Evolutionary conservation across 2,329 filamentous ascomycete species (phyloP).

Genomic region (Alternaria triticimaculans): DNA sequence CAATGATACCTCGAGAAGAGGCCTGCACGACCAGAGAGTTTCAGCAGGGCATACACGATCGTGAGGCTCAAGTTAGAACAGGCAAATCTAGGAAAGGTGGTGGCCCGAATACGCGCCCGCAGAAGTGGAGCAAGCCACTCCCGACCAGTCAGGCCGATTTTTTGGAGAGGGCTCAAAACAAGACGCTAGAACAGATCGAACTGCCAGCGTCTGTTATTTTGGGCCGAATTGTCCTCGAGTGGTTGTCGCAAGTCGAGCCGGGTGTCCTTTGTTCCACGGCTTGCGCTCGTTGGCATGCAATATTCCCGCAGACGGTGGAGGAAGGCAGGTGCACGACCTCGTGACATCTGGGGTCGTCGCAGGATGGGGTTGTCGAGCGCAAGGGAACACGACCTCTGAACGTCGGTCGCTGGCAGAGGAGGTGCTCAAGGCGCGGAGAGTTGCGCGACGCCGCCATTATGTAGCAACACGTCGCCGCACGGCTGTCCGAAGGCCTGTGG

Average conservation of each 20-base stretch:
- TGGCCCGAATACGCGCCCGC: constrained; percentile 49
- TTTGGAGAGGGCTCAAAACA: constrained; percentile 45
- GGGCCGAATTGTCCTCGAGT: constrained; percentile 36
- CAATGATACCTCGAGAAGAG: constrained; percentile 48
- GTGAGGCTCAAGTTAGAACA: constrained; percentile 52
- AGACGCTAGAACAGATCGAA: constrained; percentile 36
- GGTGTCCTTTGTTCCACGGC: constrained; percentile 45
- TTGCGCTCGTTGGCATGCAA: constrained; percentile 44
- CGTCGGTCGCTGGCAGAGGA: constrained; percentile 44
- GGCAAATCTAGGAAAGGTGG: constrained; percentile 42
- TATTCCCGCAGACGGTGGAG: constrained; percentile 28
- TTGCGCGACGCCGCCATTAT: constrained; percentile 40
- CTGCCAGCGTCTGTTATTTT: constrained; percentile 38
- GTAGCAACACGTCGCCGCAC: constrained; percentile 35
- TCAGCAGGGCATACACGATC: constrained; percentile 50
- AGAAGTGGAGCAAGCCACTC: constrained; percentile 39
- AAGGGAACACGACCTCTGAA: constrained; percentile 49
- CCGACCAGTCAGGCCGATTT: constrained; percentile 48
- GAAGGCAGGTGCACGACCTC: constrained; percentile 29
- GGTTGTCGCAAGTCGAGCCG: constrained; percentile 39
- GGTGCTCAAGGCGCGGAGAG: constrained; percentile 36
- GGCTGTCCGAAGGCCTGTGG: constrained; percentile 26
- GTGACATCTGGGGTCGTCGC: constrained; percentile 36
- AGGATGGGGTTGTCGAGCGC: constrained; percentile 39
- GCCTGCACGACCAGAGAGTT: constrained; percentile 49